phyloP scores from a whole-genome alignment of 805 yeast species.

The Lipomyces yamanashiensis region DNA sequence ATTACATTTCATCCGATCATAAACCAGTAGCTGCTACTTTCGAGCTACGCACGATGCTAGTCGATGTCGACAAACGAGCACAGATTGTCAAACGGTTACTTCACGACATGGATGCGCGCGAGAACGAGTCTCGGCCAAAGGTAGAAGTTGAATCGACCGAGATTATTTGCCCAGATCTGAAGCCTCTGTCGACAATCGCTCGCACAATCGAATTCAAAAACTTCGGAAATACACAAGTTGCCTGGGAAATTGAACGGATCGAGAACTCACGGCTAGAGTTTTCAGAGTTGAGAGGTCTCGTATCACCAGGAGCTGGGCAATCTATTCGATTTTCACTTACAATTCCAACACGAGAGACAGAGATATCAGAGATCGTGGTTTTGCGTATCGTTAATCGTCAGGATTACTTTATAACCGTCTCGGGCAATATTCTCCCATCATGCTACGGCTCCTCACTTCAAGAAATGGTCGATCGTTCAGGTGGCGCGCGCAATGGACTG shows the following conservation, averaged over 20 bases:
- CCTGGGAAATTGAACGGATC: conserved; percentile 48
- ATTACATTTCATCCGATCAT: conserved; percentile 57
- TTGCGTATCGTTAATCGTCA: conserved; percentile 43
- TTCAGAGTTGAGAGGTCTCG: conserved; percentile 37
- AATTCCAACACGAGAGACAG: conserved; percentile 7
- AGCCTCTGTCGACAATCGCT: conserved; percentile 38
- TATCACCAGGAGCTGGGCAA: conserved; percentile 39
- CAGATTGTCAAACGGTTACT: conserved; percentile 48
- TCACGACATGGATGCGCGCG: conserved; percentile 51
- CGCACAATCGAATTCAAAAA: conserved; percentile 46
- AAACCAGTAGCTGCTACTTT: conserved; percentile 56
- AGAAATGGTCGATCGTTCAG: conserved; percentile 28
- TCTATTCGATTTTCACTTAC: conserved; percentile 33
- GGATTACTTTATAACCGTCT: conserved; percentile 42
- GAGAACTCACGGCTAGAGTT: conserved; percentile 38
- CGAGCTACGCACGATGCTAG: conserved; percentile 43
- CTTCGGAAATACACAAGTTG: conserved; percentile 46
- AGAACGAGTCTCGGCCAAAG: conserved; percentile 51
- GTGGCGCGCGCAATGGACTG: conserved; percentile 25
- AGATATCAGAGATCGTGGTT: conserved; percentile 39
- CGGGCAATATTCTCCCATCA: conserved; percentile 41
- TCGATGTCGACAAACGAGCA: conserved; percentile 49
- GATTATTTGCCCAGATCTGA: conserved; percentile 40
- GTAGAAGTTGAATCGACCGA: conserved; percentile 50
- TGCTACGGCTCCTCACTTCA: conserved; percentile 45